Percentiles rank a stretch among this genome's conserved stretches.
Evolutionary conservation across 768 basidiomycete genomes (phyloP).

Genomic region (Collybiopsis luxurians): DNA sequence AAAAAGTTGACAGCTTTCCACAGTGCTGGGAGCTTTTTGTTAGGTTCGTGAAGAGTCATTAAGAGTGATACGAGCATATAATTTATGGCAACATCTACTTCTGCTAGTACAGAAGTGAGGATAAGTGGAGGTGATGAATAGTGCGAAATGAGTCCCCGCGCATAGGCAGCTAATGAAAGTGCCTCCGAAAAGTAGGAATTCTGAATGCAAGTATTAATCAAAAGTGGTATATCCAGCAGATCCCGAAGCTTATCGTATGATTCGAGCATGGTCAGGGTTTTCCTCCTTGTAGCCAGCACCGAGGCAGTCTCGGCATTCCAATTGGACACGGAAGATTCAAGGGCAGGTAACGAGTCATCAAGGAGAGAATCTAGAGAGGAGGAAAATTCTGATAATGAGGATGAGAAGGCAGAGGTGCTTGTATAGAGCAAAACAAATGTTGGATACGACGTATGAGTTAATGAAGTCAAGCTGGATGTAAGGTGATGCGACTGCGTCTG

Average conservation of each 20-base stretch:
- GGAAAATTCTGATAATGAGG: conserved; percentile 73
- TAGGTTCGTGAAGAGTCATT: conserved; percentile 71
- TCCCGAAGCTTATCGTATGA: conserved; percentile 93
- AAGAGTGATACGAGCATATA: conserved; percentile 81
- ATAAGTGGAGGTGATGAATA: conserved; percentile 45
- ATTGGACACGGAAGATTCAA: conserved; percentile 68
- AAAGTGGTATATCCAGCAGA: conserved; percentile 83
- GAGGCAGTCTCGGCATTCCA: conserved; percentile 75
- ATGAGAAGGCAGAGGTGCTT: conserved; percentile 70
- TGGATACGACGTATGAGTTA: conserved; percentile 89
- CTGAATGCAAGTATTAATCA: conserved; percentile 91
- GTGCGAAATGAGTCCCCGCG: conserved; percentile 44
- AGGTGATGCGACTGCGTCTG: conserved; percentile 84
- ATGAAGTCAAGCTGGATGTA: conserved; percentile 83
- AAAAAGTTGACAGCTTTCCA: conserved; percentile 91
- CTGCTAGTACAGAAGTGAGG: conserved; percentile 59
- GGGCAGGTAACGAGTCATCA: conserved; percentile 62
- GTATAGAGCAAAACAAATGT: conserved; percentile 88
- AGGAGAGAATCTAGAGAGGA: conserved; percentile 71
- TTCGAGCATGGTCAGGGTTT: conserved; percentile 84
- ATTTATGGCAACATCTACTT: conserved; percentile 64
- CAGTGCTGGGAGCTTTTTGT: conserved; percentile 79
- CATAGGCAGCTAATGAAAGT: conserved; percentile 78
- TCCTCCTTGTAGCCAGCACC: conserved; percentile 71
- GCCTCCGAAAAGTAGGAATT: conserved; percentile 94